Evolutionary conservation across 257 asterid genomes (phyloP).

Genomic region (Dorcoceras hygrometricum): DNA sequence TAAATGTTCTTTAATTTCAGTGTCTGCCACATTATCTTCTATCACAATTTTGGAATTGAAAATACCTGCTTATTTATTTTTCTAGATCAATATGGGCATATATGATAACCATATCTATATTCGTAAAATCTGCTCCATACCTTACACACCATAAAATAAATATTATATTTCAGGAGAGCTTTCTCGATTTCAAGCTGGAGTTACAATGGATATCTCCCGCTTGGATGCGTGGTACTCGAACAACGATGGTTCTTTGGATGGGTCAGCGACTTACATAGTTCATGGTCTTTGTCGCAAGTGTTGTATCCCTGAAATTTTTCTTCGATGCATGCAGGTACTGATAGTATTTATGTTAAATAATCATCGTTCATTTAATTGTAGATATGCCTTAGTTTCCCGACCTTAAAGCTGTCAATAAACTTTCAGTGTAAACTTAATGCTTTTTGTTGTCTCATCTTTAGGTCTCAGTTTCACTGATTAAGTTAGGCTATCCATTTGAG

Average conservation of each 20-base stretch:
- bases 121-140: constrained; percentile 12
- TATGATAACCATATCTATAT: constrained; percentile 11
- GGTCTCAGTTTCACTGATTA: constrained; percentile 79
- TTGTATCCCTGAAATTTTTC: constrained; percentile 89
- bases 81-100: constrained; percentile 8
- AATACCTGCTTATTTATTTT: constrained; percentile 17
- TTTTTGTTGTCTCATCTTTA: constrained; percentile 22
- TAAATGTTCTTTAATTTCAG: background rate
- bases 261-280: constrained; percentile 78
- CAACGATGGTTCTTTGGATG: constrained; percentile 66
- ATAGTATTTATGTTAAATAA: constrained; percentile 2
- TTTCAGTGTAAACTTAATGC: background rate
- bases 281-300: constrained; percentile 97
- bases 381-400: background rate
- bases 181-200: constrained; percentile 81
- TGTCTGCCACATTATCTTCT: constrained; percentile 6
- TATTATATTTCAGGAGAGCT: constrained; percentile 67
- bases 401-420: too few relatives aligned
- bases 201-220: constrained; percentile 84
- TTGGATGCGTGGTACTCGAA: constrained; percentile 95
- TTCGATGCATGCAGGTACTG: constrained; percentile 92
- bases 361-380: background rate
- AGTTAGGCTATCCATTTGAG: constrained; percentile 65
- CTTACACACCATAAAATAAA: constrained; percentile 7
- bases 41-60: constrained; percentile 1